These are phyloP conservation scores for Achaetomiella virescens DNA, from an alignment of 495 filamentous ascomycete genomes.

Conservation along the genomic window DNA sequence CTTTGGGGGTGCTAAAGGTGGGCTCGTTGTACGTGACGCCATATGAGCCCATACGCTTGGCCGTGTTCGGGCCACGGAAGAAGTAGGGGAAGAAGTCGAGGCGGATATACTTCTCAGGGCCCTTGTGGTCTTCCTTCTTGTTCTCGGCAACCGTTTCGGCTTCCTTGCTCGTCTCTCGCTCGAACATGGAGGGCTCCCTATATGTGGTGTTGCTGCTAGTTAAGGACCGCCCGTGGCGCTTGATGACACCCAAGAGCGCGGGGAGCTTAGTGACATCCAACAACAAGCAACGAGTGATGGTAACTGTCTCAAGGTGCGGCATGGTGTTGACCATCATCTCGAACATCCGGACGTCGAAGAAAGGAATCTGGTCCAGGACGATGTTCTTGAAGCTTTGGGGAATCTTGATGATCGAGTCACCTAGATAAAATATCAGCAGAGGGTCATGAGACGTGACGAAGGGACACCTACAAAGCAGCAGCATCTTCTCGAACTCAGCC, in stretches of 20 bases:
- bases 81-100: conserved; percentile 23
- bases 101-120: neutral
- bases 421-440: conserved; percentile 2
- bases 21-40: conserved; percentile 25
- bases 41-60: conserved; percentile 12
- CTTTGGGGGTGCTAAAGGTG: conserved; percentile 21
- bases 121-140: neutral
- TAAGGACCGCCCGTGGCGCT: neutral
- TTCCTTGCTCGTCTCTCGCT: too few species aligned
- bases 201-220: neutral
- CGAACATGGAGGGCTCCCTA: too few species aligned
- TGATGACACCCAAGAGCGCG: conserved; percentile 12
- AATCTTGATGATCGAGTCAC: neutral
- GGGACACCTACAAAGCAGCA: conserved; percentile 7
- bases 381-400: conserved; percentile 15
- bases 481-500: conserved; percentile 3
- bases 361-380: conserved; percentile 20
- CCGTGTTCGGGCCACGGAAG: conserved; percentile 16
- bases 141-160: too few species aligned
- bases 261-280: conserved; percentile 24
- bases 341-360: conserved; percentile 10
- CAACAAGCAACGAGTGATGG: conserved; percentile 21
- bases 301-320: conserved; percentile 20
- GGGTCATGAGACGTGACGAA: neutral
- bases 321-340: conserved; percentile 19